These are phyloP conservation scores for peach (Prunus persica) DNA, from an alignment of 306 rosid genomes.

Conservation along the genomic window Prunus_persica_NCBIv2 NC_034011.1:25808001-25808500, in stretches of 20 bases:
- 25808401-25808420: slow-evolving; percentile 97
- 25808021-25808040: no score
- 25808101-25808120: no score
- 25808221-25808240: not conserved
- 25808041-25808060: no score
- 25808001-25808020: no score
- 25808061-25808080: no score
- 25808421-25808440: slow-evolving; percentile 81
- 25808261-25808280: not conserved
- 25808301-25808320: not conserved
- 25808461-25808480: slow-evolving; percentile 74
- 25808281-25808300: not conserved
- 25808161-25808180: not conserved
- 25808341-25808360: not conserved
- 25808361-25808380: not conserved
- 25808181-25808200: not conserved
- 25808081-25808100: no score
- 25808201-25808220: not conserved
- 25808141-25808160: no score
- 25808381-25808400: slow-evolving; percentile 14
- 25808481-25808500: slow-evolving; percentile 66
- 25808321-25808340: not conserved
- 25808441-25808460: slow-evolving; percentile 86
- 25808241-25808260: not conserved
- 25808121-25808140: no score